A percentile compares a stretch with the other conserved stretches of the same genome.
Evolutionary conservation across 2,329 filamentous ascomycete species (phyloP).

Genomic region (Pseudonectria foliicola): DNA sequence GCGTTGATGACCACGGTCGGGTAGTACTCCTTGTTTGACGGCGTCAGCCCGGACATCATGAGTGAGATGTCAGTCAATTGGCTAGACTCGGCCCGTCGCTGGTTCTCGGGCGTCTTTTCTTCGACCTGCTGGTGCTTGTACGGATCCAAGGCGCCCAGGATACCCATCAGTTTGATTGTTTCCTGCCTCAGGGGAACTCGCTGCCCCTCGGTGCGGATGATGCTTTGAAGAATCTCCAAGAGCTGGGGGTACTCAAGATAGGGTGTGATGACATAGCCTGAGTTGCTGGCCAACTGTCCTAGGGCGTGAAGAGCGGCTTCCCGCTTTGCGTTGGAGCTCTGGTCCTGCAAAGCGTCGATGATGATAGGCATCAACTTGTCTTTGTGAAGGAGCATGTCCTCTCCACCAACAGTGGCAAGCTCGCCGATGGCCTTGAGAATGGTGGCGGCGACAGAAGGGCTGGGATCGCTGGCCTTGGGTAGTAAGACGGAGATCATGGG

Average conservation of each 20-base stretch:
- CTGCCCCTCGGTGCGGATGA: constrained; percentile 84
- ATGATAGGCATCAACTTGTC: constrained; percentile 91
- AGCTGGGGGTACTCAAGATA: constrained; percentile 94
- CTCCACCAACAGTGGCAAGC: constrained; percentile 85
- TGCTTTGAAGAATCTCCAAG: constrained; percentile 84
- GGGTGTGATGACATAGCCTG: constrained; percentile 93
- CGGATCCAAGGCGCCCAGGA: constrained; percentile 87
- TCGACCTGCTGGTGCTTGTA: constrained; percentile 96
- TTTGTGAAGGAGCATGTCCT: constrained; percentile 89
- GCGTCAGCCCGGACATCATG: constrained; percentile 95
- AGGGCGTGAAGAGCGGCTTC: constrained; percentile 87
- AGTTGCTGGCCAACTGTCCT: constrained; percentile 89
- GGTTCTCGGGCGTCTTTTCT: constrained; percentile 77
- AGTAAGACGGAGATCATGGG: constrained; percentile 93
- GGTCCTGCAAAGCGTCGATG: constrained; percentile 86
- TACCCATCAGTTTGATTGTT: constrained; percentile 94
- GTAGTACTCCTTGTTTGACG: constrained; percentile 97
- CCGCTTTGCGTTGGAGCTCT: constrained; percentile 82
- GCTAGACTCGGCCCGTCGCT: constrained; percentile 55
- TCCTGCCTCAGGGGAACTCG: constrained; percentile 81
- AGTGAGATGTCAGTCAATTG: constrained; percentile 87
- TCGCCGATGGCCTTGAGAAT: constrained; percentile 95
- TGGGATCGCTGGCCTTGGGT: constrained; percentile 80
- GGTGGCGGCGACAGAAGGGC: constrained; percentile 83
- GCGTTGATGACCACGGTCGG: constrained; percentile 97